Evolutionary conservation across 257 asterid species (phyloP).

Genomic region (Lycium barbarum): DNA sequence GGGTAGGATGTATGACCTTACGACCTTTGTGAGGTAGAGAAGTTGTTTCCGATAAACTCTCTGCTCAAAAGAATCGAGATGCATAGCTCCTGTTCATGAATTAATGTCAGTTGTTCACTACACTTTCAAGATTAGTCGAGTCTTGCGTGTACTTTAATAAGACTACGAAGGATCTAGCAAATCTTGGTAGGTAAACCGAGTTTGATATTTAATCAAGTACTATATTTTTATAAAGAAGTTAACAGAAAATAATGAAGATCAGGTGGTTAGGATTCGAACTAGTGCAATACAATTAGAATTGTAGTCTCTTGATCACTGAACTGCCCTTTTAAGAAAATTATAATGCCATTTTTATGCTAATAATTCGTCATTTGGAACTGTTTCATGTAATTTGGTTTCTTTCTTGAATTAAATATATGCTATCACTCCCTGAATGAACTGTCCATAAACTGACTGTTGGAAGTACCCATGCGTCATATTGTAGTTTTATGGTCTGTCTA

Average conservation of each 20-base stretch:
- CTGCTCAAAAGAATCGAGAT: too few species aligned
- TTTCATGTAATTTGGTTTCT: neutral
- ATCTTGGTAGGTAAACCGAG: neutral
- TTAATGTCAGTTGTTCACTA: too few species aligned
- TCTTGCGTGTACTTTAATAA: too few species aligned
- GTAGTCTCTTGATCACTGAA: neutral
- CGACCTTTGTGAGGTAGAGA: too few species aligned
- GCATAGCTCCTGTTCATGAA: too few species aligned
- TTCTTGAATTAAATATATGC: conserved; percentile 18
- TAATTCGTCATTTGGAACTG: neutral
- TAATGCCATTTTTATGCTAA: neutral
- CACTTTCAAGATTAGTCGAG: too few species aligned
- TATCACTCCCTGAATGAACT: neutral
- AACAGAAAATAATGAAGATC: neutral
- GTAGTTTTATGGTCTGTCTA: neutral
- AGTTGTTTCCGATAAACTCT: too few species aligned
- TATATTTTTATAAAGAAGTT: too few species aligned
- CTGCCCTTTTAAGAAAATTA: neutral
- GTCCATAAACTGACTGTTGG: neutral
- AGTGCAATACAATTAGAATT: neutral
- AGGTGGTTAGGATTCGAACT: neutral
- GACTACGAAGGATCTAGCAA: neutral
- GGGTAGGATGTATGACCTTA: too few species aligned
- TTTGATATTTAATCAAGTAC: neutral
- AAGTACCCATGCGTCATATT: neutral